Conservation (phyloP, 495 filamentous ascomycete species). For the Darksidea phi region DNA sequence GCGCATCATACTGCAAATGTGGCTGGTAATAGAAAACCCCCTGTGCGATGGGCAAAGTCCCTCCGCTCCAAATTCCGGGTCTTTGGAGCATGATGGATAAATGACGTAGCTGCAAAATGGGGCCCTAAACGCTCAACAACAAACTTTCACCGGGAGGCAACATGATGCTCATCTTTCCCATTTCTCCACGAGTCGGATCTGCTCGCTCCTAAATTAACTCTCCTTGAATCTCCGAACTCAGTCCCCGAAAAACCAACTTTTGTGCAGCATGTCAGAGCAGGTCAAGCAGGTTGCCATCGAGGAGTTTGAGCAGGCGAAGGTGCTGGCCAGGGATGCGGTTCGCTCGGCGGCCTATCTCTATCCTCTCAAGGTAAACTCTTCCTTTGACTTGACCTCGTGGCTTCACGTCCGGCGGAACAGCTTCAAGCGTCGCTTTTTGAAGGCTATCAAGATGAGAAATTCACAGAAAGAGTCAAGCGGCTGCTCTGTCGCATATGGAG, state of each 20-base stretch:
- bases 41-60: background rate
- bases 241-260: conserved; percentile 1
- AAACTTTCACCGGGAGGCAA: background rate
- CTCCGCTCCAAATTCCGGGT: background rate
- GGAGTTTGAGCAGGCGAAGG: conserved; percentile 56
- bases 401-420: no score
- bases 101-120: background rate
- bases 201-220: background rate
- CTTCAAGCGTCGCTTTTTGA: background rate
- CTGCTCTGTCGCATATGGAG: conserved; percentile 31
- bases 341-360: conserved; percentile 79
- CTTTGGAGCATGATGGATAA: background rate
- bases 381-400: no score
- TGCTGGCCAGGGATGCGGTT: conserved; percentile 60
- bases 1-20: no score
- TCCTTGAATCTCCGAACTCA: background rate
- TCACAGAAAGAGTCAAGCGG: no score
- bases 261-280: conserved; percentile 40
- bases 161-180: background rate
- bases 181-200: background rate
- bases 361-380: conserved; percentile 67
- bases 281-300: conserved; percentile 49
- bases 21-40: no score
- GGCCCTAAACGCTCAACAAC: background rate
- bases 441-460: no score